Base-by-base conservation (phyloP, 2,329 filamentous ascomycete genomes). In the Aphanocladium album region DNA sequence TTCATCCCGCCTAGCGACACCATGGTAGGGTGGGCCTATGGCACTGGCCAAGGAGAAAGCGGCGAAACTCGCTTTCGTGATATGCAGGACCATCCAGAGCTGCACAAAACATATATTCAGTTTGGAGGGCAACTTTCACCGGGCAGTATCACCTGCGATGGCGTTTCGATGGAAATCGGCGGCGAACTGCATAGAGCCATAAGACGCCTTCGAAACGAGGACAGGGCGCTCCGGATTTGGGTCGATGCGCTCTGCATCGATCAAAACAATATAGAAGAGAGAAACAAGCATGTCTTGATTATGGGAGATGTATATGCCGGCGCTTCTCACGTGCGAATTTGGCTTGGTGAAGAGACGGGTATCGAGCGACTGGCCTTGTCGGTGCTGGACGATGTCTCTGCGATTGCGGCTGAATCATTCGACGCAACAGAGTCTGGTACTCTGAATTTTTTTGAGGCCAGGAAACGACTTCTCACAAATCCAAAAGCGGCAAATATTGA, bases 201-300 rank as follows among this genome's bases (percentile, higher is more conserved):
- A 12, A 37, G 57, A 4, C 47, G 59, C 1, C 33, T 63, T 14
- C 55, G 63, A 3, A 3, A n/a, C n/a, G 37, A 62, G 7, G 37
- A 56, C 16, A 46, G 35, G 0, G 1, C 21, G 1, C 21, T 63
- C 19, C 49, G 60, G 1, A 62, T 63, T 23, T 63, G 62, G 63
- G 50, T 63, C 17, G 63, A 64, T 2, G 63, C 62, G 8, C 57
- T 63, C 6, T 64, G 63, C 12, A 64, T 63, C 43, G 61, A 64
- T 17, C 62, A 64, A 47, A 23, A 30, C 12, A 58, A 64, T 21
- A 17, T 63, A 2, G 43, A 21, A 2, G 63, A 64, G 47, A 53
- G 57, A 1, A 63, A 63, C 5, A 46, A 63, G 41, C 63, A 63
- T 27, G 63, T 64, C n/a, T 49, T 58, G 16, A 51, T 62, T 30